phyloP scores from a whole-genome alignment of 805 yeast genomes.

The Pichia pseudocactophila region DNA sequence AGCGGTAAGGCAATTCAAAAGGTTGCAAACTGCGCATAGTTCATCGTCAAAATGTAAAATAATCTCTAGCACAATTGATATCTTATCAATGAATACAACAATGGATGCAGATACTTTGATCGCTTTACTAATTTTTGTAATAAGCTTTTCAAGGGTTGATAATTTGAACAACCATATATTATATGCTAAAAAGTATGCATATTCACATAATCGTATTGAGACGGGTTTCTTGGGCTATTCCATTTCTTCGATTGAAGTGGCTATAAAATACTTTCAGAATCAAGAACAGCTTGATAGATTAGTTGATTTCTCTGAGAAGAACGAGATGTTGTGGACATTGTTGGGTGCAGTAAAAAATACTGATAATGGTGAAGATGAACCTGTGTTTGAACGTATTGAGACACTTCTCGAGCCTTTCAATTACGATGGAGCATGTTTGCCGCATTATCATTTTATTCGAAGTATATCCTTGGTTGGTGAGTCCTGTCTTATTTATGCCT shows the following conservation, averaged over 20 bases:
- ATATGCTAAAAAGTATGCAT: slow-evolving; percentile 55
- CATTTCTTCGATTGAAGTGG: slow-evolving; percentile 78
- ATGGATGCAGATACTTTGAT: slow-evolving; percentile 79
- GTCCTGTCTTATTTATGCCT: slow-evolving; percentile 58
- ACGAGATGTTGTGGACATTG: slow-evolving; percentile 45
- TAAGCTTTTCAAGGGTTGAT: slow-evolving; percentile 51
- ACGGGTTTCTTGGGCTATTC: slow-evolving; percentile 68
- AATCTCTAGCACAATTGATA: slow-evolving; percentile 43
- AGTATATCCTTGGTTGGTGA: slow-evolving; percentile 53
- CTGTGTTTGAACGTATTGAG: slow-evolving; percentile 10
- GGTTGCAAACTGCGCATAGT: slow-evolving; percentile 36
- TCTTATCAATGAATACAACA: slow-evolving; percentile 33
- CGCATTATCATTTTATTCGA: slow-evolving; percentile 22
- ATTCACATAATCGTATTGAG: slow-evolving; percentile 31
- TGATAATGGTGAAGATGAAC: slow-evolving; percentile 17
- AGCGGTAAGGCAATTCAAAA: slow-evolving; percentile 47
- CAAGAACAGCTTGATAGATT: slow-evolving; percentile 26
- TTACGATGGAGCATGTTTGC: slow-evolving; percentile 7
- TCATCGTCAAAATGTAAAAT: slow-evolving; percentile 40
- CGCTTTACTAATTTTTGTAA: slow-evolving; percentile 62
- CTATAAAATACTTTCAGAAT: slow-evolving; percentile 51
- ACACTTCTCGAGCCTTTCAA: slow-evolving; percentile 12
- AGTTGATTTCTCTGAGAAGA: slow-evolving; percentile 32
- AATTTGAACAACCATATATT: slow-evolving; percentile 54
- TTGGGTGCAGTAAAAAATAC: slow-evolving; percentile 28